Conservation (phyloP, 768 basidiomycete genomes). For the Chiua virens region DNA sequence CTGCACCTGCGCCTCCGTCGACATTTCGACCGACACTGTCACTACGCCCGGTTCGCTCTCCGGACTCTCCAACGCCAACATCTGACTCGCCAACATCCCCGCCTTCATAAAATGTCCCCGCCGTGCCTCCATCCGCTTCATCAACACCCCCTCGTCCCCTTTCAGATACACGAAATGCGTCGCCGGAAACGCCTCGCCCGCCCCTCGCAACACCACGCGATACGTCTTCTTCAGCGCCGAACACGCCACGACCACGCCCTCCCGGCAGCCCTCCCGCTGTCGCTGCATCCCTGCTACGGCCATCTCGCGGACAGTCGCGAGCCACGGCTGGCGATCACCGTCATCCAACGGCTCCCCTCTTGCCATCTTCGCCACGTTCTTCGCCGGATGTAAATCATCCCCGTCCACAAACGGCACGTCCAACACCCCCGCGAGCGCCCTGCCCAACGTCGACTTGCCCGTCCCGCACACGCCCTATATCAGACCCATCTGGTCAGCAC, state of each 20-base stretch:
- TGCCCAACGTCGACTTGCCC: constrained; percentile 71
- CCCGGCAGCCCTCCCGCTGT: constrained; percentile 1
- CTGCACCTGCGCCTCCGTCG: constrained; percentile 57
- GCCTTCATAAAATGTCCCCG: constrained; percentile 84
- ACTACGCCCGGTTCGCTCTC: constrained; percentile 68
- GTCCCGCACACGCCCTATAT: constrained; percentile 70
- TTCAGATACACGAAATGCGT: constrained; percentile 85
- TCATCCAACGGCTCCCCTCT: constrained; percentile 74
- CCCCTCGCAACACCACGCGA: constrained; percentile 73
- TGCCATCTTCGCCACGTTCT: constrained; percentile 89
- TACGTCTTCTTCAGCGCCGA: constrained; percentile 83
- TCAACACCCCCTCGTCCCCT: constrained; percentile 53
- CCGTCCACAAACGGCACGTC: constrained; percentile 84
- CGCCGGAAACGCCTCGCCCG: no score
- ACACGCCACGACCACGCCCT: constrained; percentile 80
- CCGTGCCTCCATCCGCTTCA: constrained; percentile 63
- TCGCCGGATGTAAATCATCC: constrained; percentile 79
- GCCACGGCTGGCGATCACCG: constrained; percentile 84
- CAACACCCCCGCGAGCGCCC: constrained; percentile 57
- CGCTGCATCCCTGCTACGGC: no score
- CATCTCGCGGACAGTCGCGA: constrained; percentile 64
- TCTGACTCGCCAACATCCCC: constrained; percentile 77
- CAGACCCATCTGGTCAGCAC: no score
- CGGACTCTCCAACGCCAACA: constrained; percentile 69
- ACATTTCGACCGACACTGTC: constrained; percentile 50